Evolutionary conservation across 1,284 basidiomycete species (phyloP), one percentile per base, ranked within the genome.

Genomic region (Marasmius oreades): DNA sequence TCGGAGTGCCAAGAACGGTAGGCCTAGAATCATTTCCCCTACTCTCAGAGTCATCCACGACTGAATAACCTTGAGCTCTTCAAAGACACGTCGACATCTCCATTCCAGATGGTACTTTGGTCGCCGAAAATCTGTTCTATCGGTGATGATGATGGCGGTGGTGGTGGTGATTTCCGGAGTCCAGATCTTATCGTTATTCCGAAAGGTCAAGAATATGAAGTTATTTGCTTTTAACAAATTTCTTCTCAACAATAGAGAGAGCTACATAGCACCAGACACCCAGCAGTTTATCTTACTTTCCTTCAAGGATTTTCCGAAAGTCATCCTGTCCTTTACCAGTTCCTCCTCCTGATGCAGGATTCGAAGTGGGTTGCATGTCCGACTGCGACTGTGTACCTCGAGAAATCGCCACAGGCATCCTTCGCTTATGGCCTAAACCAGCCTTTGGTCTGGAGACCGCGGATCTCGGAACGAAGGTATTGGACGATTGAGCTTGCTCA

Each of bases 221-320:
- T n/a, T n/a, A n/a, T n/a, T n/a, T n/a, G n/a, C n/a, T n/a, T n/a
- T n/a, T n/a, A n/a, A n/a, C 28, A 31, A 4, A 31, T 31, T 31
- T 10, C 10, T 31, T 4, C 4, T 5, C 16, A 8, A n/a, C n/a
- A 42, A 16, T 16, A 12, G 3, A 42, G 7, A 42, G 8, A n/a
- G n/a, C 7, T 42, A 42, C 39, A 42, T 14, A 16, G 11, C 16
- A 10, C 28, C 4, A 31, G 10, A 31, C 28, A 31, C 28, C 28
- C 28, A 31, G 28, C 28, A 31, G 10, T 5, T 4, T 5, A 31
- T 4, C 10, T 48, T 50, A 59, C 33, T 53, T 43, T 22, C 63
- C 64, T 62, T 72, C 70, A 55, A 92, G 67, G 86, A 92, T 88
- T 67, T 85, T 90, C 58, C 90, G 77, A 66, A 93, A 93, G 66